Evolutionary conservation across 2,329 filamentous ascomycete species (phyloP).

Genomic region (Apiospora kogelbergensis): DNA sequence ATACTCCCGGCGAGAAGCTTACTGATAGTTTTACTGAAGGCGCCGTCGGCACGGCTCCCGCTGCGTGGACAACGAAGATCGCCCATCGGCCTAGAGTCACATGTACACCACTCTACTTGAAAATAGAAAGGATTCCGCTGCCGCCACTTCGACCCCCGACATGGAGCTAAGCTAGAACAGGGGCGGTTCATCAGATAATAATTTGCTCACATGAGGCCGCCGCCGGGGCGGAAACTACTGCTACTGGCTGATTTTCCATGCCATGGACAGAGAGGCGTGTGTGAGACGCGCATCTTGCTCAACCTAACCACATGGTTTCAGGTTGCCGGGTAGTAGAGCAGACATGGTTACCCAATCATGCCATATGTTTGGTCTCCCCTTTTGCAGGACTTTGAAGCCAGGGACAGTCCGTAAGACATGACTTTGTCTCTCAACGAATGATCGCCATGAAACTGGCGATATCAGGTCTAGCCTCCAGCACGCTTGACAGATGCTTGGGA

Average conservation of each 20-base stretch:
- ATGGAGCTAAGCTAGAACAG: not conserved
- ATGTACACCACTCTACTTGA: not conserved
- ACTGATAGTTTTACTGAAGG: not conserved
- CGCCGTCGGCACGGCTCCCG: constrained; percentile 8
- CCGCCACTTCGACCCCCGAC: not conserved
- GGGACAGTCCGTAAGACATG: not conserved
- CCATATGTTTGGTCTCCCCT: no score
- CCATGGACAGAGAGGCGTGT: not conserved
- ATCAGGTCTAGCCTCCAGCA: not conserved
- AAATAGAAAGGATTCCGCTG: not conserved
- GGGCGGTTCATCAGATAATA: not conserved
- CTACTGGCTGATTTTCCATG: not conserved
- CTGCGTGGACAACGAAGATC: not conserved
- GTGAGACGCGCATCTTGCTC: not conserved
- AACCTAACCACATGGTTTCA: not conserved
- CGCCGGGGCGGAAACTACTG: not conserved
- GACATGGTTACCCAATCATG: not conserved
- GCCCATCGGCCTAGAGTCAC: not conserved
- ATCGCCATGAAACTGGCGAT: not conserved
- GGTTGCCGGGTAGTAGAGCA: not conserved
- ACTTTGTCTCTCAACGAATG: not conserved
- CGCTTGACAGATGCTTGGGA: not conserved
- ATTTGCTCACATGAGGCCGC: not conserved
- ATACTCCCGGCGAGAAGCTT: not conserved
- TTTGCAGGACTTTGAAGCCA: not conserved